Evolutionary conservation across 352 stramenopile species (phyloP).

Genomic region (Poterioochromonas sp.): DNA sequence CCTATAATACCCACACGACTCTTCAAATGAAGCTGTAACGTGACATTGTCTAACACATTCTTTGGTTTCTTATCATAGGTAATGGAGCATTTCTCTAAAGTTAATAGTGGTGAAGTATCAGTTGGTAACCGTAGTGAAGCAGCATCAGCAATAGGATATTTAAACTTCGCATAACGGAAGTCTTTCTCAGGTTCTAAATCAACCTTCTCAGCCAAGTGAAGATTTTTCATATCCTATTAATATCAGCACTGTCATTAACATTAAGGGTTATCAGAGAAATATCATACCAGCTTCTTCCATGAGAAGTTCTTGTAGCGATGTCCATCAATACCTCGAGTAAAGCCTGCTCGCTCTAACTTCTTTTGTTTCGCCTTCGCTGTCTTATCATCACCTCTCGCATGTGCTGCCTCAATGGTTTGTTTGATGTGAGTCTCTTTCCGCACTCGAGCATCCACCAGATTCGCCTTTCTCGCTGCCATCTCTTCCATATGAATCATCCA

Average conservation of each 20-base stretch:
- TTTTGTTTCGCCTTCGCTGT: neutral
- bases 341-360: slow-evolving; percentile 5
- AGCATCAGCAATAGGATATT: neutral
- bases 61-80: neutral
- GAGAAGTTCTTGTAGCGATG: slow-evolving; percentile 4
- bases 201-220: neutral
- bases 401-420: neutral
- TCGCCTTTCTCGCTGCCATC: too few species aligned
- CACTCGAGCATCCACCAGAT: neutral
- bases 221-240: neutral
- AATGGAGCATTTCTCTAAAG: neutral
- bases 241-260: neutral
- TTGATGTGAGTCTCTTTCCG: neutral
- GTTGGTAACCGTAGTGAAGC: neutral
- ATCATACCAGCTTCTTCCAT: neutral
- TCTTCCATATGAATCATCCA: neutral
- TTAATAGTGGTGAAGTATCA: neutral
- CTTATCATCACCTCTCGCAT: neutral
- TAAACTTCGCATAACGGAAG: neutral
- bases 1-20: slow-evolving; percentile 2
- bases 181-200: neutral
- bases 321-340: neutral
- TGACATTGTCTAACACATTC: neutral
- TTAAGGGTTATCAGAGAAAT: neutral
- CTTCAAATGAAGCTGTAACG: neutral